Evolutionary conservation across 2,329 filamentous ascomycete genomes (phyloP), one percentile per base, ranked within the genome.

Genomic region (Claviceps purpurea): DNA sequence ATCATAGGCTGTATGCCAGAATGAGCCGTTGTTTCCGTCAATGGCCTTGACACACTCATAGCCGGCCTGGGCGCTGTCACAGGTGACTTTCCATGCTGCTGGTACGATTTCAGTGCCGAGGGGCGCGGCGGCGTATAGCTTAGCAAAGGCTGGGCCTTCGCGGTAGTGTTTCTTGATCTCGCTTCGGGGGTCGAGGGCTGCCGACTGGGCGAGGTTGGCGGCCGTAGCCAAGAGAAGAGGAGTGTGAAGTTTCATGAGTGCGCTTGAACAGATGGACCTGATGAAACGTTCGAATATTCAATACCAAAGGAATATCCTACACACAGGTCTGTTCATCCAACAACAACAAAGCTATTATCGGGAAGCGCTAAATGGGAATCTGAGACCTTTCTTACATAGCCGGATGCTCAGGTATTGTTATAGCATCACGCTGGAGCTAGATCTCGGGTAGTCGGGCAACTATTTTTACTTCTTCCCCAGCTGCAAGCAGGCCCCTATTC

Each of bases 21-120:
- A 58, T 1, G 61, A 64, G 42, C 30, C 53, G n/a, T 57, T 56
- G 52, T 64, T 57, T 5, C 61, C 61, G 38, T 65, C 64, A 38
- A 55, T 60, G 22, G 59, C 61, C 18, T 61, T 63, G 18, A n/a
- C 48, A 40, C 62, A 61, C 49, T 64, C 60, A 41, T 62, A 58
- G 24, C 61, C 62, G 1, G 58, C 40, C 50, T 65, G 52, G 38
- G 46, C 52, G 24, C 60, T 63, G 53, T 65, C 62, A 44, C 63
- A 62, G 2, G 59, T 58, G 10, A 59, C 64, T 1, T 50, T 60
- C 63, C 63, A 66, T 6, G 54, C 56, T 1, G 49, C 20, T 8
- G 52, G 42, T 40, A 43, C 42, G 30, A 60, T 41, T 11, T 43
- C 22, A 6, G 47, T 46, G 16, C 56, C 57, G 14, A 53, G 8